Evolutionary conservation across 2,329 filamentous ascomycete genomes (phyloP), one percentile per base, ranked within the genome.

Genomic region (Sclerotinia borealis): DNA sequence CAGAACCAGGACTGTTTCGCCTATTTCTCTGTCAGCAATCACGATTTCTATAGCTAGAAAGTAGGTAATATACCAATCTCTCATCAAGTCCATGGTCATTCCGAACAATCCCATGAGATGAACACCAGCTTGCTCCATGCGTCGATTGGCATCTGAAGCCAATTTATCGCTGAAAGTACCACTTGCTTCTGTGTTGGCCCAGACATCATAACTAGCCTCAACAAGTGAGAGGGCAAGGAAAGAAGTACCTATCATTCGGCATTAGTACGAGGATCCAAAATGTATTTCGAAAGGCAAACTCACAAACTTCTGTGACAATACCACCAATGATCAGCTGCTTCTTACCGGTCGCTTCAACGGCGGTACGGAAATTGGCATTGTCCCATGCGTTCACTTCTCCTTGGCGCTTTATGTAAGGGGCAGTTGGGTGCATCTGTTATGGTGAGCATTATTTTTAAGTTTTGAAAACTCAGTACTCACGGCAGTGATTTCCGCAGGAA

Each of bases 381-480:
- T 92, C 90, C 89, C 88, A 91, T 3, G 89, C 89, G 72, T 91
- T 83, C 70, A 92, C 88, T 72, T 92, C 86, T 45, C 89, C 89
- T 65, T 87, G 81, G 41, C 89, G 85, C 69, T 81, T 79, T 71
- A 92, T 83, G 13, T 91, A 77, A 0, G 89, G 83, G 0, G 86
- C 84, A 51, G 83, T 76, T 31, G 89, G 89, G 72, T 90, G 86
- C 83, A 87, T 69, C 69, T 70, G 34, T 29, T 11, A 41, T 31
- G 19, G 15, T 63, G 15, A 59, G 51, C 19, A 36, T 19, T 8
- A 10, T 1, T 25, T 15, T 22, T 10, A 36, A 34, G 15, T 15
- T 8, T 25, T 29, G 2, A 4, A 27, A n/a, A 1, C 1, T 58
- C 25, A 27, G 9, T 39, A 55, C 66, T 59, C 39, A 69, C 68